Conservation (phyloP, 1,284 basidiomycete genomes). For the Flammula alnicola region DNA sequence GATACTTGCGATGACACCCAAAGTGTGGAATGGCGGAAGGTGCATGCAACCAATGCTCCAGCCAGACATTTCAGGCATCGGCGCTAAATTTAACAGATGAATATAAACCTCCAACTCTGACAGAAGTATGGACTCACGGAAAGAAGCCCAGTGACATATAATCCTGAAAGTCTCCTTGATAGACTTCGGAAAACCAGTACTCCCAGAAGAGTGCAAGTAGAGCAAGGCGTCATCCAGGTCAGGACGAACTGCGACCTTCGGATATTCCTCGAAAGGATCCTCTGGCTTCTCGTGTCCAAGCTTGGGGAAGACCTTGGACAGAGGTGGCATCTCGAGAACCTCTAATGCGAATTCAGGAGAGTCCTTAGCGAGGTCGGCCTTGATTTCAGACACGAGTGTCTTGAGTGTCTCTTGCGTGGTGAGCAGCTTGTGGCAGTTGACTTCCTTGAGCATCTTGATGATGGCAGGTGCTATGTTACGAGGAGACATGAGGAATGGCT, state of each 20-base stretch:
- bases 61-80: conserved; percentile 22
- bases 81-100: conserved; percentile 10
- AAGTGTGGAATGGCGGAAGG: conserved; percentile 38
- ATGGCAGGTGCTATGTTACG: conserved; percentile 35
- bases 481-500: conserved; percentile 29
- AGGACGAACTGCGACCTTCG: conserved; percentile 17
- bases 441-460: conserved; percentile 31
- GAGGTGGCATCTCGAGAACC: conserved; percentile 32
- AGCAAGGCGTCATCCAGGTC: conserved; percentile 23
- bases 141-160: conserved; percentile 29
- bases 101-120: too few relatives aligned
- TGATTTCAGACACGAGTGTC: conserved; percentile 27
- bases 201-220: conserved; percentile 32
- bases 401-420: conserved; percentile 29
- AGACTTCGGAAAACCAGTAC: conserved; percentile 30
- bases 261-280: conserved; percentile 29
- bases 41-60: conserved; percentile 29
- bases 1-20: conserved; percentile 34
- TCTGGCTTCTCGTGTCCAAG: conserved; percentile 29
- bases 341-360: conserved; percentile 22
- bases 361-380: conserved; percentile 16
- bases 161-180: conserved; percentile 25
- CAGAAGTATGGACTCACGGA: conserved; percentile 24
- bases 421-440: conserved; percentile 32
- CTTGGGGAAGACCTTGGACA: conserved; percentile 32